Conservation (phyloP, 768 basidiomycete genomes). For the Collybiopsis luxurians region DNA sequence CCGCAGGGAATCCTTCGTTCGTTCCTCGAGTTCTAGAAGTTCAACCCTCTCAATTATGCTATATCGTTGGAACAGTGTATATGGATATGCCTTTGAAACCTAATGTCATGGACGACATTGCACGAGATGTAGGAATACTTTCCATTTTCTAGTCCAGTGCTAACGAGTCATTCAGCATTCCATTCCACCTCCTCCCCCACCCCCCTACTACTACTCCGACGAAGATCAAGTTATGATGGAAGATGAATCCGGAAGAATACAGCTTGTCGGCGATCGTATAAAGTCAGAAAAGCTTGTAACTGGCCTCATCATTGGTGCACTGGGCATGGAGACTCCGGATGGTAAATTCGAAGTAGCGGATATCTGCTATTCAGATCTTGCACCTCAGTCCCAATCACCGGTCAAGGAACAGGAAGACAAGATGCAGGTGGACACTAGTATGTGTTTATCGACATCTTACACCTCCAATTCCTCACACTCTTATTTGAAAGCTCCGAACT, state of each 20-base stretch:
- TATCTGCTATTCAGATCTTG: slow-evolving; percentile 79
- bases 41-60: slow-evolving; percentile 80
- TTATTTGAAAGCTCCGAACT: neutral
- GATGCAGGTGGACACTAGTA: slow-evolving; percentile 71
- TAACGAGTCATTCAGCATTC: slow-evolving; percentile 60
- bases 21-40: slow-evolving; percentile 89
- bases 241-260: slow-evolving; percentile 93
- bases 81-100: slow-evolving; percentile 99
- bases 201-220: slow-evolving; percentile 68
- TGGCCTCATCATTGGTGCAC: slow-evolving; percentile 84
- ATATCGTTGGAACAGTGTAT: slow-evolving; percentile 92
- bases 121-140: slow-evolving; percentile 71
- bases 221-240: slow-evolving; percentile 88
- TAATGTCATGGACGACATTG: slow-evolving; percentile 95
- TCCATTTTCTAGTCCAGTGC: slow-evolving; percentile 1
- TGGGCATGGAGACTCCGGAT: slow-evolving; percentile 84
- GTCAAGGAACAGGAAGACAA: slow-evolving; percentile 27
- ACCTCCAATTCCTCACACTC: neutral
- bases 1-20: slow-evolving; percentile 60
- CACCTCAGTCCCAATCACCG: slow-evolving; percentile 50
- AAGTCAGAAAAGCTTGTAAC: slow-evolving; percentile 71
- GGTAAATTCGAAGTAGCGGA: slow-evolving; percentile 97
- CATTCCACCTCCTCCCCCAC: slow-evolving; percentile 79
- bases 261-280: slow-evolving; percentile 76
- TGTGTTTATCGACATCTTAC: slow-evolving; percentile 18